Conservation (phyloP, 805 yeast genomes). For the Candida caryicola region DNA sequence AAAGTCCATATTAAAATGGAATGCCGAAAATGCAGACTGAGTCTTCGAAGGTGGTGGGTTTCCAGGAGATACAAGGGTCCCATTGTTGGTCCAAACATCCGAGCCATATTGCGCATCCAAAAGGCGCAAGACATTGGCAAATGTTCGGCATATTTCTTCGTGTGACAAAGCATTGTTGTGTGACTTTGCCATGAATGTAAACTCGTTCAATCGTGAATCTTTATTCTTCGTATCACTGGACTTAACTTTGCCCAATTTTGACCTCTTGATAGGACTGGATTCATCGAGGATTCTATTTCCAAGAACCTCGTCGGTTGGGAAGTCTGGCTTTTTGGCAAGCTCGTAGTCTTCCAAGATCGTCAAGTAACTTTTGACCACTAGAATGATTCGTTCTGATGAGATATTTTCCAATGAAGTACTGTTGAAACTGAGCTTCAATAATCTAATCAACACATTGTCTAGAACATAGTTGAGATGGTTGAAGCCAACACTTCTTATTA, state of each 20-base stretch:
- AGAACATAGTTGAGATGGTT: conserved; percentile 75
- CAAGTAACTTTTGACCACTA: conserved; percentile 70
- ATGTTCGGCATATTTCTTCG: conserved; percentile 64
- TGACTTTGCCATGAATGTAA: conserved; percentile 40
- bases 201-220: conserved; percentile 21
- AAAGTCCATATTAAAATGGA: conserved; percentile 39
- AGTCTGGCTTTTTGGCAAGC: conserved; percentile 57
- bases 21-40: conserved; percentile 36
- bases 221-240: not conserved
- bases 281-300: not conserved
- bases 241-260: not conserved
- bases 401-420: conserved; percentile 58
- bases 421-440: conserved; percentile 60
- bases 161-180: conserved; percentile 53
- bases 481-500: conserved; percentile 74
- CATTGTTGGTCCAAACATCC: conserved; percentile 28
- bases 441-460: conserved; percentile 72
- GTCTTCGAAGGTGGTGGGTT: conserved; percentile 7
- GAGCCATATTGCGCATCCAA: conserved; percentile 57
- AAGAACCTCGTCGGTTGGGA: conserved; percentile 58
- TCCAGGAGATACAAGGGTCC: conserved; percentile 2
- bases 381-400: conserved; percentile 65
- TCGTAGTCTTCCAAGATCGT: conserved; percentile 65
- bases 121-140: conserved; percentile 53
- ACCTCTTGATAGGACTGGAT: not conserved